Evolutionary conservation across 768 basidiomycete species (phyloP), one percentile per base, ranked within the genome.

Genomic region (Termitomyces sp.): DNA sequence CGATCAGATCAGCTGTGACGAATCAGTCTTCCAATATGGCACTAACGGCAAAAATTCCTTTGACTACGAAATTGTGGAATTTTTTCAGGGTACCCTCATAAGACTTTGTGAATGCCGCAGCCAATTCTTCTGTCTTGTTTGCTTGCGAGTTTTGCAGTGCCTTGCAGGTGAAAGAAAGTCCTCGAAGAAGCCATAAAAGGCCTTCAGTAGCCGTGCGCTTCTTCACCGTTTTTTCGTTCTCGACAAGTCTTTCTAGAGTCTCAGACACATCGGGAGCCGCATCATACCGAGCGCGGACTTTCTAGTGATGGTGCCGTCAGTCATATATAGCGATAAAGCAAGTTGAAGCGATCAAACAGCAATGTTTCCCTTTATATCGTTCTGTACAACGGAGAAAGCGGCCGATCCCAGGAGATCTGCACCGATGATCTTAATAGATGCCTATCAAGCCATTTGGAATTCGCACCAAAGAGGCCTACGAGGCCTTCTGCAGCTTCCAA

Each of bases 281-380:
- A 25, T 86, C 77, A 69, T 90, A 91, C 43, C 93, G 85, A 16
- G 85, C 78, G 53, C 86, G 83, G 56, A 97, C 86, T 95, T 99
- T 99, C 96, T 97, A 35, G 40, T 32, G n/a, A 55, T 40, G 28
- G 30, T 37, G 45, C 27, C 52, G 44, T 56, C 7, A 46, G 28
- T 45, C 40, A 42, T 17, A 48, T 40, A 39, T 42, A 37, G 50
- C 25, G 25, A 43, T 7, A 23, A 30, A 35, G 27, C 16, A 34
- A 10, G 32, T 39, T 39, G 40, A 39, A 57, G 32, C 52, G 59
- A 59, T 69, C 83, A 64, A 65, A 97, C 96, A 49, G 77, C 73
- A 72, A 98, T 97, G 75, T 99, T 99, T 30, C 94, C 92, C 55
- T 81, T 89, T 64, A 99, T 64, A 73, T 99, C 97, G 63, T 67